A percentile compares a stretch with the other conserved stretches of the same genome.
Conservation (phyloP, 2,329 filamentous ascomycete species). For the Aspergillus unguis region DNA sequence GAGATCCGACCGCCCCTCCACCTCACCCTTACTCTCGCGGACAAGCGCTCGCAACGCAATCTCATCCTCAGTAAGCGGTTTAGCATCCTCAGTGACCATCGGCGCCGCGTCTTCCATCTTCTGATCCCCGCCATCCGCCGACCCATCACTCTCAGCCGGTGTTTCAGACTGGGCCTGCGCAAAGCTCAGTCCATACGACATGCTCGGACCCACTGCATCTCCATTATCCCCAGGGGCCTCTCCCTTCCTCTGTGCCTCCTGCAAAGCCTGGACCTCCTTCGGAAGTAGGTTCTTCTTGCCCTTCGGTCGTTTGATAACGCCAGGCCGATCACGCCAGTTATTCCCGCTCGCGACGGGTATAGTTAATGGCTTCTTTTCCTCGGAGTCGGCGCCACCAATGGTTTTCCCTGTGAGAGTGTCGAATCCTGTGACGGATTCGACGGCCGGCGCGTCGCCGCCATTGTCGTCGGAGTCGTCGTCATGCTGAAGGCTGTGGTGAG, state of each 20-base stretch:
- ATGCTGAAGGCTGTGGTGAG: slow-evolving; percentile 23
- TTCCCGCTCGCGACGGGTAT: slow-evolving; percentile 78
- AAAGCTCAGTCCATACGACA: slow-evolving; percentile 55
- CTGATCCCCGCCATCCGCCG: slow-evolving; percentile 19
- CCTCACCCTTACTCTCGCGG: slow-evolving; percentile 49
- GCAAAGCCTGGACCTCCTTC: slow-evolving; percentile 51
- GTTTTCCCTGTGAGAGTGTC: slow-evolving; percentile 44
- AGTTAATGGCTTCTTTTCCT: slow-evolving; percentile 64
- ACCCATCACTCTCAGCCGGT: slow-evolving; percentile 22
- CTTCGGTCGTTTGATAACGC: slow-evolving; percentile 52
- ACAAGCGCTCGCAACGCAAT: slow-evolving; percentile 65
- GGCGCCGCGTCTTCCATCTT: slow-evolving; percentile 26
- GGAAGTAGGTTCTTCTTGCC: slow-evolving; percentile 62
- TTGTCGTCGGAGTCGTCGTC: slow-evolving; percentile 52
- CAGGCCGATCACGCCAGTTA: slow-evolving; percentile 58
- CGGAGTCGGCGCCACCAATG: slow-evolving; percentile 37
- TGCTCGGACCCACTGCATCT: slow-evolving; percentile 52
- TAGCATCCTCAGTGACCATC: slow-evolving; percentile 19
- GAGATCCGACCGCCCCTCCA: slow-evolving; percentile 45
- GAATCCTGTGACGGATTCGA: slow-evolving; percentile 54
- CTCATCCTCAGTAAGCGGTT: slow-evolving; percentile 56
- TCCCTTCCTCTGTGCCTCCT: slow-evolving; percentile 40
- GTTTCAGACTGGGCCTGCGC: slow-evolving; percentile 28
- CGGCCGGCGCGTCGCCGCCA: slow-evolving; percentile 34
- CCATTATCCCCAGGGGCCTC: slow-evolving; percentile 33